Evolutionary conservation across 768 basidiomycete genomes (phyloP), one percentile per base, ranked within the genome.

Genomic region (Leccinum ochraceum): DNA sequence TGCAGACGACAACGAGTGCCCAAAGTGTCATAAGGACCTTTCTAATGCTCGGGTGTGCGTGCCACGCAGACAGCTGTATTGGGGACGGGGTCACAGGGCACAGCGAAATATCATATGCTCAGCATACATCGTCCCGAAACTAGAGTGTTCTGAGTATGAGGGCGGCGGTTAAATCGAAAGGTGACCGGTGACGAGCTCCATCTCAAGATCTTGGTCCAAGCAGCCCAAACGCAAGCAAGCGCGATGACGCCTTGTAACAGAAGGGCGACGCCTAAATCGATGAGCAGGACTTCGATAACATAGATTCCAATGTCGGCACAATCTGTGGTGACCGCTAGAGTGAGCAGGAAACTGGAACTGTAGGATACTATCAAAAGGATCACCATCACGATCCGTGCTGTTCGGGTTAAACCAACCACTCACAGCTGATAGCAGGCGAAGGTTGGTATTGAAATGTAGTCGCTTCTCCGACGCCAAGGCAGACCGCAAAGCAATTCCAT

Each of bases 161-260:
- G 2, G 73, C 71, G 3, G 74, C 71, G 4, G 72, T 69, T 4
- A 68, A 63, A 13, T 72, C 73, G 13, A 74, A 65, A 22, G 73
- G 63, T 1, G 24, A 24, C 2, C 22, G 73, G 24, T 24, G 26
- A 74, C 32, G 74, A 68, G 22, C 74, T 74, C 74, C 74, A 75
- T 7, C 69, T 74, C 53, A 69, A 49, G 30, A 74, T 62, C 3
- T 37, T 37, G 37, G 59, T 66, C 65, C n/a, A 16, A 16, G 68
- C 67, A 26, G 58, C 46, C n/a, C 61, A 53, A 36, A 67, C 60
- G n/a, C 67, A 71, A 4, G 54, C 54, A 20, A 74, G 53, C 10
- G 73, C 69, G 26, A 75, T 68, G 9, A 63, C 4, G 1, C 55
- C 74, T 55, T 74, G 74, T 24, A 67, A 50, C 1, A 67, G 32